Conservation (phyloP, 257 asterid species). For the Asclepias syriaca region DNA sequence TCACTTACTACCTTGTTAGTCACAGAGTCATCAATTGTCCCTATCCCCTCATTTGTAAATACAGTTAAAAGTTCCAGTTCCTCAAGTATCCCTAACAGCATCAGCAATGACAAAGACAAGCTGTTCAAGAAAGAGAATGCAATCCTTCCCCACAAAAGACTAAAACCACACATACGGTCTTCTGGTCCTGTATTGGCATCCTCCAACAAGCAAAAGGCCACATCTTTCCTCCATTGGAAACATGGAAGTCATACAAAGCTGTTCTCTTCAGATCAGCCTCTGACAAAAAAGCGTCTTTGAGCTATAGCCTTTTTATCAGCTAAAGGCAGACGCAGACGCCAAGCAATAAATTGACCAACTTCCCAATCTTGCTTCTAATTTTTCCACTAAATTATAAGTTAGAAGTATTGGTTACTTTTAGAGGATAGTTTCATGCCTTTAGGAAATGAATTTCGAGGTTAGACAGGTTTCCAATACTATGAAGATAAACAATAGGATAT, state of each 20-base stretch:
- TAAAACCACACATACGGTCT: constrained; percentile 96
- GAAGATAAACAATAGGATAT: neutral
- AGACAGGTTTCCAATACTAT: neutral
- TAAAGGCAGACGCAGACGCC: constrained; percentile 64
- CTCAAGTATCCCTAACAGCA: constrained; percentile 84
- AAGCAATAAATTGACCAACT: constrained; percentile 82
- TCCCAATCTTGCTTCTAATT: constrained; percentile 44
- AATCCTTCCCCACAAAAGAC: constrained; percentile 84
- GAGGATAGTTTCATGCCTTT: no score
- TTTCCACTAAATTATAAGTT: no score
- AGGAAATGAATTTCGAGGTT: neutral
- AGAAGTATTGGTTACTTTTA: no score
- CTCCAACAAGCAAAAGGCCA: constrained; percentile 99
- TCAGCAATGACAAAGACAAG: constrained; percentile 71
- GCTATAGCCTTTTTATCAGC: constrained; percentile 58
- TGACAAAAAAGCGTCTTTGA: constrained; percentile 71
- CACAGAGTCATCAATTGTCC: constrained; percentile 92
- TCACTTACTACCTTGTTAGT: constrained; percentile 75
- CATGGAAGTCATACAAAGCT: constrained; percentile 83
- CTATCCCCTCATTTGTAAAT: constrained; percentile 97
- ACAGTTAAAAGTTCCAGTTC: constrained; percentile 77
- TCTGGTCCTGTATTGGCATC: constrained; percentile 98
- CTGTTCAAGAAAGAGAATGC: constrained; percentile 81
- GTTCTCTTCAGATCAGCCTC: constrained; percentile 96
- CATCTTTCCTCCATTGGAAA: constrained; percentile 91